Conservation (phyloP, 2,329 filamentous ascomycete species). For the Colletotrichum costaricense region DNA sequence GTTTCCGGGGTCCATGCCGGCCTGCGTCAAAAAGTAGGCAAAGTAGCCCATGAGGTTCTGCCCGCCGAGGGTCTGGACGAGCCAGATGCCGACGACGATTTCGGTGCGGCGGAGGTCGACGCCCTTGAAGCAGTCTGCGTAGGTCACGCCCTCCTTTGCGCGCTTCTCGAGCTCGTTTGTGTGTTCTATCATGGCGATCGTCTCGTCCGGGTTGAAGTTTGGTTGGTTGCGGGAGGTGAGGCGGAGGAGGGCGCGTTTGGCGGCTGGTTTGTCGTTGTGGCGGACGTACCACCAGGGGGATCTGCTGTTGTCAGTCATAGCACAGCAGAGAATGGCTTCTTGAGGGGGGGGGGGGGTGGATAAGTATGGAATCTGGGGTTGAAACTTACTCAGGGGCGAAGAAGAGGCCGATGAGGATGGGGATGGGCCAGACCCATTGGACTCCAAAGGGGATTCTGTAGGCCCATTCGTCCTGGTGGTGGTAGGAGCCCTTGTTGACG, state of each 20-base stretch:
- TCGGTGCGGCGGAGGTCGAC: constrained; percentile 64
- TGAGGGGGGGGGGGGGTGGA: too few relatives aligned
- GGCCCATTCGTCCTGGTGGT: constrained; percentile 55
- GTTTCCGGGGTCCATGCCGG: constrained; percentile 55
- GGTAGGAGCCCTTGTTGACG: constrained; percentile 56
- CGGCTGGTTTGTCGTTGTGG: constrained; percentile 52
- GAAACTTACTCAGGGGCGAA: constrained; percentile 59
- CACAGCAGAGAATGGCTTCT: too few relatives aligned
- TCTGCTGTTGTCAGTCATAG: constrained; percentile 34
- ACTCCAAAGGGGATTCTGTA: constrained; percentile 63
- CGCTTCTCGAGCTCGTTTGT: constrained; percentile 62
- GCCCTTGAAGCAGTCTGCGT: constrained; percentile 64
- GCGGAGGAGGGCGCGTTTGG: constrained; percentile 53
- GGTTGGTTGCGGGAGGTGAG: constrained; percentile 52
- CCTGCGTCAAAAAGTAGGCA: constrained; percentile 48
- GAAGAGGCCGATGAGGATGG: constrained; percentile 54
- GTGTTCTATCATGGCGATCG: constrained; percentile 64
- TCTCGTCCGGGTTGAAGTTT: constrained; percentile 57
- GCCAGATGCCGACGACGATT: constrained; percentile 61
- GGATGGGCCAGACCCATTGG: constrained; percentile 64
- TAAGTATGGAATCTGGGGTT: background rate
- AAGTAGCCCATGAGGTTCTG: constrained; percentile 55
- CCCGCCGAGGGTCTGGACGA: constrained; percentile 60
- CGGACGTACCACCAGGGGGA: constrained; percentile 65
- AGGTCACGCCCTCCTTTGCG: constrained; percentile 54